Evolutionary conservation across 2,329 filamentous ascomycete species (phyloP), one percentile per base, ranked within the genome.

Genomic region (Verticillium nubilum): DNA sequence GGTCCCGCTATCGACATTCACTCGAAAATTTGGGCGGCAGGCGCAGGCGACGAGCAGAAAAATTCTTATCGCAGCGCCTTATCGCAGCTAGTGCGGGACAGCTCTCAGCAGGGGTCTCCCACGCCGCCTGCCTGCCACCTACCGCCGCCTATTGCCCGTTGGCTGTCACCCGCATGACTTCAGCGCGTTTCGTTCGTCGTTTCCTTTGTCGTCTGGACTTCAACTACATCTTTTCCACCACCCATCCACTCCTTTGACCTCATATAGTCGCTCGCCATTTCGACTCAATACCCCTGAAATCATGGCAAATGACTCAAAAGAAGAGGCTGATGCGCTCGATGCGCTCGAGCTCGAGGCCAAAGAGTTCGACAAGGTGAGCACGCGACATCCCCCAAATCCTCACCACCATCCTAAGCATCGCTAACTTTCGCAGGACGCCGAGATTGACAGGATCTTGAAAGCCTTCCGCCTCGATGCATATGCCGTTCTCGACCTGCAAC

Each of bases 401-500:
- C n/a, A 19, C 28, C 31, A 7, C 33, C 50, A 54, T 31, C 28
- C 29, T 19, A 12, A 19, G 15, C 19, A 25, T 53, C n/a, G 17
- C 53, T 56, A 17, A 52, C 27, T 27, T 13, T 31, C 9, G 9
- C 64, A 96, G 90, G 95, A 98, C 83, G 88, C 90, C 61, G 94
- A 98, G 73, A 98, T 98, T 68, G 91, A 96, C 70, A 90, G 94
- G 62, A 99, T 99, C 67, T 82, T 96, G 66, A 90, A 89, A 69
- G 91, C 93, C 54, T 99, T 99, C 75, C 87, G 89, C 67, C 86
- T 86, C 19, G 81, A 86, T 71, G 83, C 84, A 67, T 99, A 99
- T 74, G 91, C 94, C 56, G 92, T 99, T 55, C 88, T 99, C 53
- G 95, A 96, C 74, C 89, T 99, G 53, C 92, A 97, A 73, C 95